Percentiles rank a stretch among this genome's conserved stretches.
Conservation (phyloP, 345 rosid genomes). For the Lepidium africanum region DNA sequence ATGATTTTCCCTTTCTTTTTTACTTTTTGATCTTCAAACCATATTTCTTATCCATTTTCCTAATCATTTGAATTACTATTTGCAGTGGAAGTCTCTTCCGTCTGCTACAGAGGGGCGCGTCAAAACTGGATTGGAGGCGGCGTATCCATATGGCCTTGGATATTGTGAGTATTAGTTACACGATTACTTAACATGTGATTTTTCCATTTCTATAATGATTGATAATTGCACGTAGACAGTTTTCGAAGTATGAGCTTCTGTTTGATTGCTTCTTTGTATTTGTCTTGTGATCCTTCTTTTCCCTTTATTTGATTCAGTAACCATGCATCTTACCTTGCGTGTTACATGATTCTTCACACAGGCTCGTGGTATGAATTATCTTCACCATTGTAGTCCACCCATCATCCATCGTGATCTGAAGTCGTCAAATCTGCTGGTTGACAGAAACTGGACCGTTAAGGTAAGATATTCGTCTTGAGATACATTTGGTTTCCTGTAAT, state of each 20-base stretch:
- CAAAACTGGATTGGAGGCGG: constrained; percentile 87
- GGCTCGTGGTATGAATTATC: constrained; percentile 98
- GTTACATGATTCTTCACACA: constrained; percentile 30
- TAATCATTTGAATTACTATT: constrained; percentile 2
- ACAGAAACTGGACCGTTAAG: constrained; percentile 92
- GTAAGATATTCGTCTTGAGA: constrained; percentile 31
- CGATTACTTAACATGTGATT: neutral
- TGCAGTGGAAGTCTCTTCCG: constrained; percentile 95
- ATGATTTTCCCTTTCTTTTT: constrained; percentile 6
- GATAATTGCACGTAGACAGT: neutral
- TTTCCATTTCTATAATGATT: neutral
- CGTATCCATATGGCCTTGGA: constrained; percentile 84
- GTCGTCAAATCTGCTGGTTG: constrained; percentile 95
- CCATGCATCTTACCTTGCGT: constrained; percentile 8
- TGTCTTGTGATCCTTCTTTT: constrained; percentile 6
- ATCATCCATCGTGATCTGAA: constrained; percentile 97
- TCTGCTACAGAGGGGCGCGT: constrained; percentile 61
- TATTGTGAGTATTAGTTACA: constrained; percentile 49
- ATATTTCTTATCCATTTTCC: neutral
- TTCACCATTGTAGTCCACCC: constrained; percentile 86
- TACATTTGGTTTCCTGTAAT: neutral
- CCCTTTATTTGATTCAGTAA: neutral
- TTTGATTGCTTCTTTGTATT: neutral
- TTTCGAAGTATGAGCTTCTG: neutral
- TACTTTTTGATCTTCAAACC: neutral